Percentiles rank a stretch among this genome's conserved stretches.
Evolutionary conservation across 2,329 filamentous ascomycete species (phyloP).

Genomic region (Endoconidiophora laricicola): DNA sequence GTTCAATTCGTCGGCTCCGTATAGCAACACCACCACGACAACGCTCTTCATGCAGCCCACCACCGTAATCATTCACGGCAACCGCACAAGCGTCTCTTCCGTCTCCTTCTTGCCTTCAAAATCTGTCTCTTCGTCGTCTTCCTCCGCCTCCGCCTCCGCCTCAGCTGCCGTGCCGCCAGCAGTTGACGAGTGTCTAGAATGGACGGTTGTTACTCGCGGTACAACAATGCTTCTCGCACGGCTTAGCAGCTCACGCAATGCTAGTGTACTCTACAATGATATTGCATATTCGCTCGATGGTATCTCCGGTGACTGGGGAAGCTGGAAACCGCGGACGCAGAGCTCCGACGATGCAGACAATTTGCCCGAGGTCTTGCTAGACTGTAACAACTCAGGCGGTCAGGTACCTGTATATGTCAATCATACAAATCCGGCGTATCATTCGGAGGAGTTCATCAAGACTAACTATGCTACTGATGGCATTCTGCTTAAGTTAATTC

Average conservation of each 20-base stretch:
- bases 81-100: not conserved
- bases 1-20: not conserved
- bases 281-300: slow-evolving; percentile 12
- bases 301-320: slow-evolving; percentile 9
- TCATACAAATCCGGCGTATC: slow-evolving; percentile 6
- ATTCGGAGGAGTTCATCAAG: slow-evolving; percentile 5
- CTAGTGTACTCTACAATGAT: slow-evolving; percentile 11
- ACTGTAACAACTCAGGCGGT: slow-evolving; percentile 11
- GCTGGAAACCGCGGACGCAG: slow-evolving; percentile 5
- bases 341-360: not conserved
- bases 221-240: slow-evolving; percentile 11
- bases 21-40: not conserved
- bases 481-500: slow-evolving; percentile 10
- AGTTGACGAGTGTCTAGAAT: slow-evolving; percentile 10
- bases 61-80: not conserved
- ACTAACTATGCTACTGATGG: slow-evolving; percentile 6
- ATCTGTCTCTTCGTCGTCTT: not conserved
- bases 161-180: not conserved
- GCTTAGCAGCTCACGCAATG: slow-evolving; percentile 4
- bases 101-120: not conserved
- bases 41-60: not conserved
- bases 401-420: slow-evolving; percentile 11
- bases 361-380: slow-evolving; percentile 3
- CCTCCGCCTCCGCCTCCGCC: not conserved
- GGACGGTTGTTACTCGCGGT: slow-evolving; percentile 12